A percentile compares a stretch with the other conserved stretches of the same genome.
Evolutionary conservation across 2,329 filamentous ascomycete species (phyloP).

Genomic region (Colletotrichum horii): DNA sequence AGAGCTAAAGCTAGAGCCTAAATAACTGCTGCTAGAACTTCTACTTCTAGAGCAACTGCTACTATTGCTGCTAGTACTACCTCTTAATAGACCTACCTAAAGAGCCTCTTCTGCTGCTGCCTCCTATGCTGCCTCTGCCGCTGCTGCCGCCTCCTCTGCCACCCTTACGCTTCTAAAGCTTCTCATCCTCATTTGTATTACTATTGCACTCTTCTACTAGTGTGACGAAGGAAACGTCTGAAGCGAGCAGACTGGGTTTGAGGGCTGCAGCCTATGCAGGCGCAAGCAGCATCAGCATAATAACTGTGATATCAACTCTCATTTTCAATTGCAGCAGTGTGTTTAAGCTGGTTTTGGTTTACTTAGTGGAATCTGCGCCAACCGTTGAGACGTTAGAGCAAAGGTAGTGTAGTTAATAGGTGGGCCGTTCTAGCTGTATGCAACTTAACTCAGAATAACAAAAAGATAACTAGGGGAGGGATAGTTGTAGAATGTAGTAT

Average conservation of each 20-base stretch:
- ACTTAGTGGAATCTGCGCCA: neutral
- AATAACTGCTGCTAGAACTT: neutral
- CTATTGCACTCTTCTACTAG: slow-evolving; percentile 19
- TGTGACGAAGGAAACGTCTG: slow-evolving; percentile 4
- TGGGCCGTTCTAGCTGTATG: neutral
- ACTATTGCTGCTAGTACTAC: slow-evolving; percentile 26
- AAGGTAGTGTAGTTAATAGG: neutral
- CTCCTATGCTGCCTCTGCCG: neutral
- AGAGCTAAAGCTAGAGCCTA: neutral
- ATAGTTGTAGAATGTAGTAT: neutral
- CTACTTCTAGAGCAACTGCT: slow-evolving; percentile 23
- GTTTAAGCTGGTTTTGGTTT: neutral
- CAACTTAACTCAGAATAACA: neutral
- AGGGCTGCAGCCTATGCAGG: slow-evolving; percentile 26
- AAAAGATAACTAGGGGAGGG: neutral
- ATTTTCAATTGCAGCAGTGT: slow-evolving; percentile 25
- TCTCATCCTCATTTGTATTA: slow-evolving; percentile 31
- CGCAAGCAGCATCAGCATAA: slow-evolving; percentile 29
- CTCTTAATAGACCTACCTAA: slow-evolving; percentile 18
- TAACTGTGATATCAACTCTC: slow-evolving; percentile 34
- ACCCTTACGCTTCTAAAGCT: slow-evolving; percentile 65
- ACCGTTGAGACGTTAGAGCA: neutral
- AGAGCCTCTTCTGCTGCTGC: slow-evolving; percentile 29
- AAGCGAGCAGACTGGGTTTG: slow-evolving; percentile 23
- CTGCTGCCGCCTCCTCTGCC: slow-evolving; percentile 56